Evolutionary conservation across 2,329 filamentous ascomycete species (phyloP).

Genomic region (Xylogone sp.): DNA sequence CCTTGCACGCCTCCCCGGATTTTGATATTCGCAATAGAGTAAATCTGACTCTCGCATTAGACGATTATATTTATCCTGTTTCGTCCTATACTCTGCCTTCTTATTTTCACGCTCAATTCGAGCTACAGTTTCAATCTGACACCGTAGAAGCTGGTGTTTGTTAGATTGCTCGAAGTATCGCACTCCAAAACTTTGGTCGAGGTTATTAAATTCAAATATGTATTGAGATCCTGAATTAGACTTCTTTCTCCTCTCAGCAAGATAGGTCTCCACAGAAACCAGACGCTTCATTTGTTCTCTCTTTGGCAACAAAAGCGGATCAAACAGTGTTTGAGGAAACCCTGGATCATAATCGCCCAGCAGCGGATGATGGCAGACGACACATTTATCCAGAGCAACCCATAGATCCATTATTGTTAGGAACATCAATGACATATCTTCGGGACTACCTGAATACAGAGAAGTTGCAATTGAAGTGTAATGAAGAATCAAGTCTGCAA

Average conservation of each 20-base stretch:
- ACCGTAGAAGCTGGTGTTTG: slow-evolving; percentile 32
- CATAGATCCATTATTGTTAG: slow-evolving; percentile 55
- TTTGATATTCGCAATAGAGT: slow-evolving; percentile 1
- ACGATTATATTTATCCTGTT: slow-evolving; percentile 23
- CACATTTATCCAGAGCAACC: slow-evolving; percentile 50
- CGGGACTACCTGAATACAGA: slow-evolving; percentile 38
- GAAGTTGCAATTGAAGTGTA: slow-evolving; percentile 29
- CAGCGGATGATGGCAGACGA: slow-evolving; percentile 33
- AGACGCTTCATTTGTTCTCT: slow-evolving; percentile 43
- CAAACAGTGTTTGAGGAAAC: slow-evolving; percentile 35
- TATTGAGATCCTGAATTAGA: slow-evolving; percentile 16
- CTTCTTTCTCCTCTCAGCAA: slow-evolving; percentile 22
- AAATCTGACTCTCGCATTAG: slow-evolving; percentile 18
- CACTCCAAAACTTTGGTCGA: slow-evolving; percentile 38
- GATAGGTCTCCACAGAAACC: slow-evolving; percentile 41
- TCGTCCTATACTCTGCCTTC: slow-evolving; percentile 26
- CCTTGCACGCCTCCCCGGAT: background rate
- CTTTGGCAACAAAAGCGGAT: slow-evolving; percentile 41
- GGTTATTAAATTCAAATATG: slow-evolving; percentile 35
- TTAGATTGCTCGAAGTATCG: slow-evolving; percentile 42
- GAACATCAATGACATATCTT: slow-evolving; percentile 49
- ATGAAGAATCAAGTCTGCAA: slow-evolving; percentile 25
- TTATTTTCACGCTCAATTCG: slow-evolving; percentile 24
- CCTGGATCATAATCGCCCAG: slow-evolving; percentile 44
- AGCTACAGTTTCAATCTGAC: slow-evolving; percentile 37